Conservation (phyloP, 2,329 filamentous ascomycete genomes). For the Aspergillus candidus region DNA sequence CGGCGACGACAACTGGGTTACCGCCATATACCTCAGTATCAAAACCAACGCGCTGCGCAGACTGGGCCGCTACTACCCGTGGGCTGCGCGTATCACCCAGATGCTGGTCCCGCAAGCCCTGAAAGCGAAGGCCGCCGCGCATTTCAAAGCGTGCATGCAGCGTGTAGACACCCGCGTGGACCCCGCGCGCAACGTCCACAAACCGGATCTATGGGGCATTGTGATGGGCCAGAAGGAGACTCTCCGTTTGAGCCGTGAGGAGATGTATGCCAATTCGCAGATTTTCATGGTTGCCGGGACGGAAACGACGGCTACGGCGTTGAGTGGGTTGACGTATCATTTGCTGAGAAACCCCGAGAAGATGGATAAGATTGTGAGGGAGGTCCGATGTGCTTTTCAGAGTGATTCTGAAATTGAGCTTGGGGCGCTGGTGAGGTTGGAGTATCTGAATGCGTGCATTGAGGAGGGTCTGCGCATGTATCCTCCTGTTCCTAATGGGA, state of each 20-base stretch:
- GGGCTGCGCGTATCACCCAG: background rate
- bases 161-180: conserved; percentile 5
- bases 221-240: conserved; percentile 8
- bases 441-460: conserved; percentile 42
- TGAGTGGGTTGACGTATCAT: conserved; percentile 37
- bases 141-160: conserved; percentile 4
- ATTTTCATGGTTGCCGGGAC: conserved; percentile 42
- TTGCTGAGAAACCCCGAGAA: conserved; percentile 35
- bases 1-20: conserved; percentile 5
- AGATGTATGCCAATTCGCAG: conserved; percentile 15
- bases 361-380: conserved; percentile 34
- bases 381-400: conserved; percentile 31
- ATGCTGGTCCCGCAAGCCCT: background rate
- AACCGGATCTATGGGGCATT: conserved; percentile 11
- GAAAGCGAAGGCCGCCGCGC: conserved; percentile 1
- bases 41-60: conserved; percentile 5
- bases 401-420: conserved; percentile 11
- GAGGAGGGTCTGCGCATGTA: conserved; percentile 44
- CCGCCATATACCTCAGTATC: conserved; percentile 5
- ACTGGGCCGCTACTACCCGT: conserved; percentile 2
- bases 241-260: conserved; percentile 3
- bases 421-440: conserved; percentile 7
- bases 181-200: background rate
- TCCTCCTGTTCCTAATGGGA: conserved; percentile 40
- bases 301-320: conserved; percentile 47